Evolutionary conservation across 495 filamentous ascomycete species (phyloP), one percentile per base, ranked within the genome.

Genomic region (Neurospora sp.): DNA sequence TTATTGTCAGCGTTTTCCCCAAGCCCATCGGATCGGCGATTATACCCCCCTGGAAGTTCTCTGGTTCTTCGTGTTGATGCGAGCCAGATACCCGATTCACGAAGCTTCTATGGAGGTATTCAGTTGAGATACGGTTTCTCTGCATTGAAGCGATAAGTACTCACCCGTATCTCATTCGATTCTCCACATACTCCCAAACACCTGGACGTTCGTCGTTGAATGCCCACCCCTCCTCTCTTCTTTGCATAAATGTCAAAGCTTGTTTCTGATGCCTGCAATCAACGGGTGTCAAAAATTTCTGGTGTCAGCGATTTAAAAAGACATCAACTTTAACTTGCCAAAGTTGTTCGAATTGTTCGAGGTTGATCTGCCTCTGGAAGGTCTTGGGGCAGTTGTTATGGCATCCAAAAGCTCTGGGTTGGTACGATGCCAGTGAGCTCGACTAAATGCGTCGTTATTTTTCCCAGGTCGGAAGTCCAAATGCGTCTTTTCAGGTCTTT

Each of bases 11-110:
- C 2, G 80, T 81, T 78, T 84, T 84, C 0, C 83, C 83, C 0
- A 83, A 76, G 17, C 83, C 83, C 83, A 84, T 84, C 5, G 79
- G 74, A 48, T 85, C 83, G 1, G 82, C 83, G 37, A 85, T 73
- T 39, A 85, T 83, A 0, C 83, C 83, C 0, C 82, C 82, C n/a
- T 71, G 71, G 13, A 83, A 84, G 8, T 72, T 69, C 3, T 70
- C 42, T 1, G 81, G 82, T 10, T 74, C 39, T 31, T 79, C 71
- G 4, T 9, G 1, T 39, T 83, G 76, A 34, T 39, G 31, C 1
- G 34, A 36, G 0, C 73, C 69, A 0, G 81, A 80, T 7, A 82
- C 69, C n/a, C 62, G 71, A 70, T 84, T 84, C 4, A 77, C 15
- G 59, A 78, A 82, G 21, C 76, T 79, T 15, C 11, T 54, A 73